Percentiles rank a stretch among this genome's conserved stretches.
Conservation (phyloP, 495 filamentous ascomycete genomes). For the Penicillium coprophilum region DNA sequence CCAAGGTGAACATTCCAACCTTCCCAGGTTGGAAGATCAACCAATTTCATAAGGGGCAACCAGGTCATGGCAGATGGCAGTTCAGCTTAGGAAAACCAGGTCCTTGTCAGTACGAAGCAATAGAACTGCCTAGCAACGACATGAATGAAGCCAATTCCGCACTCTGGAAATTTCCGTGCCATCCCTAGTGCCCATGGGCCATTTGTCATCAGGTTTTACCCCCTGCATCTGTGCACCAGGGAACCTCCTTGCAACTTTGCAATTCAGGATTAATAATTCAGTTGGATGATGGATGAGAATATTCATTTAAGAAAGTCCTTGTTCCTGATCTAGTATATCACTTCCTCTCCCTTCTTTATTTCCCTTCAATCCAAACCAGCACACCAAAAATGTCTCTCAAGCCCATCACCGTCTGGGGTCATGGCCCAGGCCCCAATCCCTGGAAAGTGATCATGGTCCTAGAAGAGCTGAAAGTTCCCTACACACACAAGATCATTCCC, state of each 20-base stretch:
- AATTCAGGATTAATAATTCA: neutral
- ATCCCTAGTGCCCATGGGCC: neutral
- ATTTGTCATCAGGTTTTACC: neutral
- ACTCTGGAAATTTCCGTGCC: neutral
- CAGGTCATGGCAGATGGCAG: neutral
- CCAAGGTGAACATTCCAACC: no score
- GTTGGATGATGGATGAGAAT: neutral
- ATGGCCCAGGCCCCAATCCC: constrained; percentile 55
- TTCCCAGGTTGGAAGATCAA: no score
- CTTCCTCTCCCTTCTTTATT: neutral
- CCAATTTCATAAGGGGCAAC: neutral
- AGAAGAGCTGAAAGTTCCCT: constrained; percentile 60
- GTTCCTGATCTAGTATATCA: neutral
- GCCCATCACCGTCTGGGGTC: constrained; percentile 45
- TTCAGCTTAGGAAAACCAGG: neutral
- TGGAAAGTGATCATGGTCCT: constrained; percentile 66
- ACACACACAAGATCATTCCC: constrained; percentile 43
- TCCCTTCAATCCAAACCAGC: neutral
- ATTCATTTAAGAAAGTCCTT: neutral
- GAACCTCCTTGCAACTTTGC: neutral
- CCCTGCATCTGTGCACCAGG: neutral
- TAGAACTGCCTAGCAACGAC: neutral
- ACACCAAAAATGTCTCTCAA: constrained; percentile 41
- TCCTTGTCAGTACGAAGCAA: neutral
- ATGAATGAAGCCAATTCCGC: neutral